Evolutionary conservation across 1,284 basidiomycete genomes (phyloP).

Genomic region (Peniophora sp.): DNA sequence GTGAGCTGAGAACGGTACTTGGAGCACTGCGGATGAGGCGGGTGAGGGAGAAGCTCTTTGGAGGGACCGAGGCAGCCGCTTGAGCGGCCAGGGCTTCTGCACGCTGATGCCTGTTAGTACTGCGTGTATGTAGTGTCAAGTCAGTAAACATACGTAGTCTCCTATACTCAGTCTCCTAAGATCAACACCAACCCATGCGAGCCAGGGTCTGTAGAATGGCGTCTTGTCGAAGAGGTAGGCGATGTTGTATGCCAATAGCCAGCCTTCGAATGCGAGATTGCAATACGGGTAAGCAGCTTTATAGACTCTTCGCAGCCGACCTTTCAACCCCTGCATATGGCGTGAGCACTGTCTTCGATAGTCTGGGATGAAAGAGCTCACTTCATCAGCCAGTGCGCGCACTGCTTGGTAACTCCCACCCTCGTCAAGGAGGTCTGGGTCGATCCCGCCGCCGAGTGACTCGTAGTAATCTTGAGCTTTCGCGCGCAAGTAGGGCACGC

Average conservation of each 20-base stretch:
- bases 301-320: constrained; percentile 50
- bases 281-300: constrained; percentile 77
- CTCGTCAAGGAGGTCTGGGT: constrained; percentile 59
- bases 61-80: constrained; percentile 2
- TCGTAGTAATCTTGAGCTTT: constrained; percentile 91
- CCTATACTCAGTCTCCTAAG: constrained; percentile 71
- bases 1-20: constrained; percentile 60
- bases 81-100: constrained; percentile 27
- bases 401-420: constrained; percentile 30
- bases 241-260: constrained; percentile 80
- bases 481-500: constrained; percentile 82
- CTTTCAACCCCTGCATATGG: constrained; percentile 29
- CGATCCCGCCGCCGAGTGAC: constrained; percentile 76
- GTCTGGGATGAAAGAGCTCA: constrained; percentile 20
- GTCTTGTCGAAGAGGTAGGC: constrained; percentile 88
- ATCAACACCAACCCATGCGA: constrained; percentile 78
- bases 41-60: not conserved
- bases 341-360: not conserved
- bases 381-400: constrained; percentile 41
- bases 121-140: not conserved
- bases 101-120: constrained; percentile 23
- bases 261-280: constrained; percentile 72
- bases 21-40: constrained; percentile 36
- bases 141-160: constrained; percentile 51
- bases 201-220: constrained; percentile 88